phyloP scores from a whole-genome alignment of 805 yeast species.

The Vanderwaltozyma verrucispora region DNA sequence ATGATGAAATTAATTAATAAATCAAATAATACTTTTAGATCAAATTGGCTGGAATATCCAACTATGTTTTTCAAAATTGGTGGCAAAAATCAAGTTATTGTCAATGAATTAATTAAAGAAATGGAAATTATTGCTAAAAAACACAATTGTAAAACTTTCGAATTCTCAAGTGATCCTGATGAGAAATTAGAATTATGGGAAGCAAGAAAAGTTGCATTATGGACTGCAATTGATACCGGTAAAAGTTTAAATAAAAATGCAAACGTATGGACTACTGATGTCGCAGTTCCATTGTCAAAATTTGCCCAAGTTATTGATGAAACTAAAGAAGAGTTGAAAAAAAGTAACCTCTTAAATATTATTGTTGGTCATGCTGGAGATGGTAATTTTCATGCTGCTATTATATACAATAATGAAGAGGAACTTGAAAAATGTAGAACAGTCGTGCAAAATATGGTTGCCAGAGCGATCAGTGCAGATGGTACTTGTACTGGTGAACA shows the following conservation, averaged over 20 bases:
- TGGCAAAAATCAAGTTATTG: slow-evolving; percentile 34
- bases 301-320: slow-evolving; percentile 53
- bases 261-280: slow-evolving; percentile 66
- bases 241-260: slow-evolving; percentile 36
- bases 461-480: slow-evolving; percentile 54
- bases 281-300: slow-evolving; percentile 68
- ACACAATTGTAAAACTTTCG: slow-evolving; percentile 48
- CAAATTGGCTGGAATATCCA: slow-evolving; percentile 48
- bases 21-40: slow-evolving; percentile 40
- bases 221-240: slow-evolving; percentile 63
- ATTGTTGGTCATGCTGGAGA: slow-evolving; percentile 79
- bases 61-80: slow-evolving; percentile 57
- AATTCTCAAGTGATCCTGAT: slow-evolving; percentile 51
- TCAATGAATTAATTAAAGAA: slow-evolving; percentile 36
- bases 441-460: slow-evolving; percentile 51
- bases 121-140: slow-evolving; percentile 41
- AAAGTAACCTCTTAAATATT: slow-evolving; percentile 43
- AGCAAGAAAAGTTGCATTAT: slow-evolving; percentile 60
- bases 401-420: slow-evolving; percentile 46
- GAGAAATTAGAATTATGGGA: slow-evolving; percentile 63
- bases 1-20: slow-evolving; percentile 59
- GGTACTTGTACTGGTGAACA: slow-evolving; percentile 88
- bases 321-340: slow-evolving; percentile 48
- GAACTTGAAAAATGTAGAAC: slow-evolving; percentile 37
- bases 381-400: slow-evolving; percentile 67